Conservation (phyloP, 2,329 filamentous ascomycete species). For the Neonectria ditissima region DNA sequence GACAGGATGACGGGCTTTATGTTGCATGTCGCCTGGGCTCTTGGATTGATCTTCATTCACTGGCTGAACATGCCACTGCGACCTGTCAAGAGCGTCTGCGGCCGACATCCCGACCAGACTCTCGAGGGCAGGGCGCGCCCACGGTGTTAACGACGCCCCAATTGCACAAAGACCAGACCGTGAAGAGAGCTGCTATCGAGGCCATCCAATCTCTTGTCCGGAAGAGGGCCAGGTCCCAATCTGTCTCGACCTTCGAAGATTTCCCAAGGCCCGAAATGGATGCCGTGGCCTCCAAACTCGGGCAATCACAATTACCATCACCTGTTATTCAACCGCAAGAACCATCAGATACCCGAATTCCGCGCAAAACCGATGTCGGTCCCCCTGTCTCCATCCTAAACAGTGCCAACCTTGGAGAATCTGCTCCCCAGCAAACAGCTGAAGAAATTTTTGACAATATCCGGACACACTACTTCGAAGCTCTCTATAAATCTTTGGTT, state of each 20-base stretch:
- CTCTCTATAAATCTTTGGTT: slow-evolving; percentile 73
- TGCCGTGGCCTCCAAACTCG: slow-evolving; percentile 25
- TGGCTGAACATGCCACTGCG: slow-evolving; percentile 63
- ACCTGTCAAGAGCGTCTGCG: slow-evolving; percentile 48
- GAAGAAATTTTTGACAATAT: slow-evolving; percentile 69
- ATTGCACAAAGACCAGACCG: slow-evolving; percentile 63
- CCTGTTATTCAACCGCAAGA: slow-evolving; percentile 36
- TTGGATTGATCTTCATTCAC: slow-evolving; percentile 71
- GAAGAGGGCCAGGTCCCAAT: slow-evolving; percentile 60
- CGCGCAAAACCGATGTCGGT: background rate
- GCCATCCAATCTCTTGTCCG: slow-evolving; percentile 72
- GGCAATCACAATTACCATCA: slow-evolving; percentile 38
- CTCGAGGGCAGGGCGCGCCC: slow-evolving; percentile 34
- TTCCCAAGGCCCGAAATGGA: slow-evolving; percentile 34
- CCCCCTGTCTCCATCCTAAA: slow-evolving; percentile 2
- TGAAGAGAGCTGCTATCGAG: slow-evolving; percentile 70
- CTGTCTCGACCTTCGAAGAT: slow-evolving; percentile 53
- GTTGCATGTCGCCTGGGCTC: slow-evolving; percentile 74
- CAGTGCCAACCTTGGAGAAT: slow-evolving; percentile 15
- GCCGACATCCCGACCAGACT: slow-evolving; percentile 32
- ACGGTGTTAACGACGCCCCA: slow-evolving; percentile 56
- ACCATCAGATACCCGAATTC: slow-evolving; percentile 5
- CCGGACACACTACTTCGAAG: slow-evolving; percentile 68
- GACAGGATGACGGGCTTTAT: slow-evolving; percentile 71
- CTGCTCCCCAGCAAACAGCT: slow-evolving; percentile 55